Conservation (phyloP, 148 eudicot genomes). For the Nyssa sinensis region DNA sequence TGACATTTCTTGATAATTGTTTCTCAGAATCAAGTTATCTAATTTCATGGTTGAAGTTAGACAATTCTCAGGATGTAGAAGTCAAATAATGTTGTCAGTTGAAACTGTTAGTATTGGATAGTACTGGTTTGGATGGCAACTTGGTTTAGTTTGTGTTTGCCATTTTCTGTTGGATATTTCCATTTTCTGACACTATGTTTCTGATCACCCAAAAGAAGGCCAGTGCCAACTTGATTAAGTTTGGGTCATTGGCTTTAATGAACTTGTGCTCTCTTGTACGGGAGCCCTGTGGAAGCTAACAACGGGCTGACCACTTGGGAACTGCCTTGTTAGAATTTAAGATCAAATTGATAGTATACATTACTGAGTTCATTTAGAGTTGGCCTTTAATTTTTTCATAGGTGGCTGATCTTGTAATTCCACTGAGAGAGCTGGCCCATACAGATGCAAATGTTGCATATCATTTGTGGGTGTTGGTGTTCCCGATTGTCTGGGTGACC, state of each 20-base stretch:
- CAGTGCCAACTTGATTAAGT: too few relatives aligned
- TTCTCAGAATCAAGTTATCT: not conserved
- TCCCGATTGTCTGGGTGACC: slow-evolving; percentile 98
- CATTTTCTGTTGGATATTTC: too few relatives aligned
- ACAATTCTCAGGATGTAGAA: not conserved
- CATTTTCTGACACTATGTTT: too few relatives aligned
- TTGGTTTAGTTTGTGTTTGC: not conserved
- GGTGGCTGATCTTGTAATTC: slow-evolving; percentile 93
- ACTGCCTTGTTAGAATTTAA: too few relatives aligned
- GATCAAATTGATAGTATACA: too few relatives aligned
- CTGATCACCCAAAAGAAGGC: too few relatives aligned
- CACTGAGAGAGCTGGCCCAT: slow-evolving; percentile 97
- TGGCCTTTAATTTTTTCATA: slow-evolving; percentile 21
- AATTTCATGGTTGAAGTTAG: not conserved
- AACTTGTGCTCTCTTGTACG: not conserved
- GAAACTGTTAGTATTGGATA: not conserved
- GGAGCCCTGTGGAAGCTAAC: not conserved
- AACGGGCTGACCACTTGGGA: not conserved
- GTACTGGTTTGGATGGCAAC: not conserved
- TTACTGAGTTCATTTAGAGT: not conserved
- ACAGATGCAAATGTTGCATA: slow-evolving; percentile 99
- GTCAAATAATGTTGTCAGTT: not conserved
- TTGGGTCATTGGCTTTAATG: not conserved
- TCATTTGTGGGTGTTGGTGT: slow-evolving; percentile 96
- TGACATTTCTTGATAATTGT: not conserved